Percentiles rank a stretch among this genome's conserved stretches.
Evolutionary conservation across 2,329 filamentous ascomycete species (phyloP).

Genomic region (Chrysoporthe cubensis): DNA sequence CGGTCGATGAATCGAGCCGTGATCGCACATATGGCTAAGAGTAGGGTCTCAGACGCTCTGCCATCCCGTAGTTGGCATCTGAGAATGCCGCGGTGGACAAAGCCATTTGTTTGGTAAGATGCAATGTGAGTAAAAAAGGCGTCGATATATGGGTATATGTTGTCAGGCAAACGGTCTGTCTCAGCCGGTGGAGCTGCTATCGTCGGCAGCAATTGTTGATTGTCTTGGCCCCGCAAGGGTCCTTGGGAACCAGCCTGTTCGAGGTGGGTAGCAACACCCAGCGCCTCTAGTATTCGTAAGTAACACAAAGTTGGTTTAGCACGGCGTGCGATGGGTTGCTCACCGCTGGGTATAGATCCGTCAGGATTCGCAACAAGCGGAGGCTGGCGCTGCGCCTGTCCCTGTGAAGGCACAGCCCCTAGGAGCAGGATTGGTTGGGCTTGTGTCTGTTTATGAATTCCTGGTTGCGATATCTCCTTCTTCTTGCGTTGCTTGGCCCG

Average conservation of each 20-base stretch:
- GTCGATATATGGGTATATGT: constrained; percentile 1
- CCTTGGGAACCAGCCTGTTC: background rate
- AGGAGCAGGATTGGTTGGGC: background rate
- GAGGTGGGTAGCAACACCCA: background rate
- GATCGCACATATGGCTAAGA: constrained; percentile 7
- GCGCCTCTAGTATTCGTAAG: background rate
- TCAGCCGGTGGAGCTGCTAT: constrained; percentile 2
- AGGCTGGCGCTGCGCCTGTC: background rate
- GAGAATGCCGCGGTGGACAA: constrained; percentile 3
- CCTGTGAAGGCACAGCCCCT: background rate
- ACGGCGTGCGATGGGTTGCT: background rate
- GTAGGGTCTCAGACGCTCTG: background rate
- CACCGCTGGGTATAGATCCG: background rate
- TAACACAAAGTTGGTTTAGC: background rate
- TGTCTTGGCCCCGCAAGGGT: background rate
- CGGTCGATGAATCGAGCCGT: background rate
- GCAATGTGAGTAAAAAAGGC: constrained; percentile 3
- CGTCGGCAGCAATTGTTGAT: background rate
- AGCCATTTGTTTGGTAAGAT: background rate
- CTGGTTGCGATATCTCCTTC: background rate
- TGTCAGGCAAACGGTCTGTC: background rate
- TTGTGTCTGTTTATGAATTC: background rate
- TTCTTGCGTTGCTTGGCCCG: constrained; percentile 7
- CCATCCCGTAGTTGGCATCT: constrained; percentile 4
- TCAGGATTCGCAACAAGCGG: background rate